Base-by-base conservation (phyloP, 2,329 filamentous ascomycete species). In the Fusarium marasasianum region DNA sequence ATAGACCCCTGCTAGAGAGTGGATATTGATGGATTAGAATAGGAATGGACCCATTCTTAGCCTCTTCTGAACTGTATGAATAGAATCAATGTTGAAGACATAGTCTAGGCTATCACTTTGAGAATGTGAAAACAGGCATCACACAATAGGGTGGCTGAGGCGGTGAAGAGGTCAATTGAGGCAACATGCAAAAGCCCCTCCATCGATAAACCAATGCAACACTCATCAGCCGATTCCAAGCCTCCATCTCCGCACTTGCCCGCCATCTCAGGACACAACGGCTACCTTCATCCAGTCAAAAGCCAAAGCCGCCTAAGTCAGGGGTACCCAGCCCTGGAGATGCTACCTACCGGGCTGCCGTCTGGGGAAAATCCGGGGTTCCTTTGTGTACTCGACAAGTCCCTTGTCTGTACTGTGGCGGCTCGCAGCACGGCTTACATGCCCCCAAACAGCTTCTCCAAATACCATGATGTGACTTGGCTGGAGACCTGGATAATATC, bases 301-400 rank as follows among this genome's bases (percentile, higher is more conserved):
- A 55, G 38, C 40, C 45, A 74, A 50, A 69, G 41, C 24, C 40
- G 44, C 31, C 33, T 17, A 40, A 51, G 58, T 48, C 70, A 74
- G 71, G 71, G 71, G 66, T 44, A 54, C 37, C 11, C 47, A 59
- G 67, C 55, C 71, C 56, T 60, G 51, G 41, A 53, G 56, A 56
- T 60, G 24, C 38, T 38, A 55, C 57, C 26, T 41, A 47, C 38
- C 37, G 62, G 38, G 58, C 53, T 72, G 18, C 63, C 63, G 53
- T 56, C 68, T 75, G 72, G 67, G 68, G 72, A 51, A 74, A 72
- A 72, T 59, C 72, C 51, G 72, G 72, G 72, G 71, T 55, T 50
- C 38, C 17, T 50, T 18, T 50, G 29, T 66, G 71, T 74, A 74
- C 55, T 53, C 26, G n/a, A 6, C 11, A 75, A 55, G 72, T 74